Evolutionary conservation across 2,329 filamentous ascomycete species (phyloP), one percentile per base, ranked within the genome.

Genomic region (Cladosporium sp.): DNA sequence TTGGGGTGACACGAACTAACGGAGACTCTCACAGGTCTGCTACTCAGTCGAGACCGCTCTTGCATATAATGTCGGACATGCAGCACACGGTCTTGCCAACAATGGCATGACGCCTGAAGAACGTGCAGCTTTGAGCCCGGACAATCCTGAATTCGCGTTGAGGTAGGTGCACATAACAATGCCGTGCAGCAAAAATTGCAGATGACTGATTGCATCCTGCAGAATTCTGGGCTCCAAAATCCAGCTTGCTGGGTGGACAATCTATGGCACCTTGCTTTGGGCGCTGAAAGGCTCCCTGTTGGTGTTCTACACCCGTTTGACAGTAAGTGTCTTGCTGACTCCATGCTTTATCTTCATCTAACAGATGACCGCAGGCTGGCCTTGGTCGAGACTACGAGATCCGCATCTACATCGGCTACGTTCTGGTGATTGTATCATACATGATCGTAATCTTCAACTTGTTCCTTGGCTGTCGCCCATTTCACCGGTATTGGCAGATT

Each of bases 101-200:
- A 48, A 48, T 48, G 45, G 45, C 27, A 48, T 48, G 45, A 48
- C 45, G 15, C 45, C 45, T 9, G 45, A 39, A 2, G 13, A 48
- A 12, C 45, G 45, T 12, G 27, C 36, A 7, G 27, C 36, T 13
- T 22, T 48, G 36, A 40, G 45, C 33, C 36, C 36, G 13, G 45
- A 40, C 27, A 40, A 27, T 19, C 45, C 45, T 18, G 45, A 48
- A 13, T 48, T 25, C 18, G 45, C 36, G 16, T 18, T 48, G n/a
- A 39, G 45, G 45, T 48, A 27, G 15, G 45, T 32, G 33, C 15
- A 27, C 13, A 41, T 35, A 32, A 8, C 25, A 9, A 7, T 4
- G n/a, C 15, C 16, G 35, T 25, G 15, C 15, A 20, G 9, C 35
- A 7, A 15, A n/a, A 15, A 8, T 11, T 15, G 13, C 13, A 32